These are phyloP conservation scores for Coemansia sp. DNA, from an alignment of 192 early-diverging fungal genomes.

Conservation along the genomic window DNA sequence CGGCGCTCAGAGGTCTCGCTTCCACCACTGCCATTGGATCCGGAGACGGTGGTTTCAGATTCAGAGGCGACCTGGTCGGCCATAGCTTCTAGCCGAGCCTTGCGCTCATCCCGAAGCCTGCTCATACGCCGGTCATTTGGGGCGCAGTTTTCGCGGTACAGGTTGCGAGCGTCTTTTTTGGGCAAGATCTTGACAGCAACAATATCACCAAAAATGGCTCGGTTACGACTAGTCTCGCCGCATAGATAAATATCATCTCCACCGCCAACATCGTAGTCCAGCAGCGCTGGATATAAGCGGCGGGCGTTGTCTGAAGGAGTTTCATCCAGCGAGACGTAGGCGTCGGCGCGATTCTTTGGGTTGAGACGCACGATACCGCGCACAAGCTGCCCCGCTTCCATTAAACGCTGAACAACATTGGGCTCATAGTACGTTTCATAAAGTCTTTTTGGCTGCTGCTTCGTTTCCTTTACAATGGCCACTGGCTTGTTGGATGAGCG, in stretches of 20 bases:
- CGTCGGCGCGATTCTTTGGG: constrained; percentile 80
- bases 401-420: constrained; percentile 3
- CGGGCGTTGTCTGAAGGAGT: constrained; percentile 34
- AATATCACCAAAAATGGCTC: constrained; percentile 86
- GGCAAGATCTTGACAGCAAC: constrained; percentile 85
- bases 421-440: constrained; percentile 36
- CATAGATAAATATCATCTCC: constrained; percentile 72
- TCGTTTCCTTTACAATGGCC: neutral
- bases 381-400: constrained; percentile 56
- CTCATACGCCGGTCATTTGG: constrained; percentile 63
- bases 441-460: constrained; percentile 11
- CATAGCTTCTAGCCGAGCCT: constrained; percentile 69
- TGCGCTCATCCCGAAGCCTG: constrained; percentile 61
- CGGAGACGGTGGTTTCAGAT: neutral
- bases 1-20: constrained; percentile 2
- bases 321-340: constrained; percentile 81
- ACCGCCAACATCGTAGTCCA: constrained; percentile 28
- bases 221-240: constrained; percentile 79
- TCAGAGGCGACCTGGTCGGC: constrained; percentile 48
- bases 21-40: neutral
- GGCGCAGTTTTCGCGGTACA: constrained; percentile 39
- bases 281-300: constrained; percentile 24
- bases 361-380: constrained; percentile 85
- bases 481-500: neutral
- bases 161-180: neutral